Conservation (phyloP, 2,329 filamentous ascomycete species). For the Arachnomyces sp. region DNA sequence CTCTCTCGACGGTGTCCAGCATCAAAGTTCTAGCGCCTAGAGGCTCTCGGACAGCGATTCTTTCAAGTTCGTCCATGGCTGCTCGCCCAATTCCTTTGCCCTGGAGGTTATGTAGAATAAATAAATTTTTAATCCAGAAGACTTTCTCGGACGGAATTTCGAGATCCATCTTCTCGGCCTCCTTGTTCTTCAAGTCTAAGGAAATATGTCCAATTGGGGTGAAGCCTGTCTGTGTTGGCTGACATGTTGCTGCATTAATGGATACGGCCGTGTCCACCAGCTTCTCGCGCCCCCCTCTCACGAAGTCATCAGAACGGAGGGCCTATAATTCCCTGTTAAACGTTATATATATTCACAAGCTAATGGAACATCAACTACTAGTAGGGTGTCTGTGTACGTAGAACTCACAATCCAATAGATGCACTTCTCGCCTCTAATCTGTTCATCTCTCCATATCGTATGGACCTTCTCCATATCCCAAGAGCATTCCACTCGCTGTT, state of each 20-base stretch:
- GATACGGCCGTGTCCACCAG: constrained; percentile 13
- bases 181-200: constrained; percentile 12
- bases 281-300: neutral
- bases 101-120: constrained; percentile 8
- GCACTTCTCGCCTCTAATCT: constrained; percentile 13
- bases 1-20: constrained; percentile 14
- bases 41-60: constrained; percentile 13
- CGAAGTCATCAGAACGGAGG: too few relatives aligned
- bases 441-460: constrained; percentile 10
- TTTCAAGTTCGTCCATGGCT: constrained; percentile 17
- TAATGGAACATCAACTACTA: too few relatives aligned
- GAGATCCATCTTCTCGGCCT: constrained; percentile 8
- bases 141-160: constrained; percentile 7
- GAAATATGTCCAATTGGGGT: constrained; percentile 17
- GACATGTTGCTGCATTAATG: constrained; percentile 11
- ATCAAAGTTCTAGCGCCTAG: constrained; percentile 13
- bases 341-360: too few relatives aligned
- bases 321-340: too few relatives aligned
- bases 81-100: constrained; percentile 15
- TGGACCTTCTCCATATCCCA: constrained; percentile 16
- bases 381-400: neutral
- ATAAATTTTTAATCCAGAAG: constrained; percentile 18
- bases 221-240: constrained; percentile 10
- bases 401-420: constrained; percentile 18
- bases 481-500: constrained; percentile 14